Evolutionary conservation across 768 basidiomycete species (phyloP).

Genomic region (Mycena belliarum): DNA sequence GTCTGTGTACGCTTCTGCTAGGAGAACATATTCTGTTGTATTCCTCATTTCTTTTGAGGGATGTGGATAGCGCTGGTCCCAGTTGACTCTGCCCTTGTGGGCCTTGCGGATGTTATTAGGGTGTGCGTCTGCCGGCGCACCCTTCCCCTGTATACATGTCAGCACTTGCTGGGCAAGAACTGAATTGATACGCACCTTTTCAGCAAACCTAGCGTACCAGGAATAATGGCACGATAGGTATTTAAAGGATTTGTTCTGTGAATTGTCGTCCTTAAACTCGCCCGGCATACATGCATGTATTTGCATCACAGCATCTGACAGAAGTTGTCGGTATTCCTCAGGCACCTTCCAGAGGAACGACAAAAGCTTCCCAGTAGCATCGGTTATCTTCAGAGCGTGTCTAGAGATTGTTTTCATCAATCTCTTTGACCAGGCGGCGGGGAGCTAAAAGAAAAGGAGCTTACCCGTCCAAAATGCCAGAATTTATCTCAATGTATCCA

Average conservation of each 20-base stretch:
- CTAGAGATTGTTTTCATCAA: neutral
- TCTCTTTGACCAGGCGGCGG: too few relatives aligned
- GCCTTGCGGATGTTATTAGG: neutral
- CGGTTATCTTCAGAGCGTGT: neutral
- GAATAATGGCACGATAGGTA: slow-evolving; percentile 6
- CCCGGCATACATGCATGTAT: neutral
- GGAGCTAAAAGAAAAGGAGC: neutral
- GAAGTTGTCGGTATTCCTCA: neutral
- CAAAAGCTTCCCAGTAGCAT: neutral
- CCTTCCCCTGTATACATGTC: neutral
- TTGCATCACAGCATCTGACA: neutral
- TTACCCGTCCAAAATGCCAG: slow-evolving; percentile 1
- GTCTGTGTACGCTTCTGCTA: slow-evolving; percentile 7
- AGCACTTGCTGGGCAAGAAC: too few relatives aligned
- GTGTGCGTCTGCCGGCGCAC: neutral
- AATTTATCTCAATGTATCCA: neutral
- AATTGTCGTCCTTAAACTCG: slow-evolving; percentile 3
- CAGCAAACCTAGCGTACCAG: neutral
- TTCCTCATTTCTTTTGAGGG: neutral
- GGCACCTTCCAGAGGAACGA: neutral
- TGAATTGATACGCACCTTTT: slow-evolving; percentile 1
- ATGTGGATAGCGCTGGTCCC: neutral
- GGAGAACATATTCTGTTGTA: neutral
- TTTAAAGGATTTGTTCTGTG: neutral
- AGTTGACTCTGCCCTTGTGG: neutral